Evolutionary conservation across 1,139 yeast genomes (phyloP).

Genomic region (Kodamaea derodonti): DNA sequence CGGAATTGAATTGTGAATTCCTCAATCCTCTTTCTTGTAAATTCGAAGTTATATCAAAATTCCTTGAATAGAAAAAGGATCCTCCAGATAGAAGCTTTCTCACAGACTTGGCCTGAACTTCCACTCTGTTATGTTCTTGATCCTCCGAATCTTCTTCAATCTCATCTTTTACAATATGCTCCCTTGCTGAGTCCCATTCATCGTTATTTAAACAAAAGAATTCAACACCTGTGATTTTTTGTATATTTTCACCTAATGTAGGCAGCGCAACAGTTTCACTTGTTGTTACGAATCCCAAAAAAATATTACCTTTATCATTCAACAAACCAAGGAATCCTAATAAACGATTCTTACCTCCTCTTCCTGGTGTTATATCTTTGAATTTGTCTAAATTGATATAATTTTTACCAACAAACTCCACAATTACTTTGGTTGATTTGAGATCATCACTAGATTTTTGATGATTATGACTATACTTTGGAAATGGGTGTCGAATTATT

Average conservation of each 20-base stretch:
- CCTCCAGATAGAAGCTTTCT: conserved; percentile 58
- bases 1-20: background rate
- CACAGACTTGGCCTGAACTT: conserved; percentile 58
- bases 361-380: conserved; percentile 37
- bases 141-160: background rate
- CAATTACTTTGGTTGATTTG: conserved; percentile 33
- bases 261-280: conserved; percentile 60
- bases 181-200: conserved; percentile 42
- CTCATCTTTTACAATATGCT: conserved; percentile 20
- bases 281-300: conserved; percentile 55
- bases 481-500: conserved; percentile 45
- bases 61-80: conserved; percentile 60
- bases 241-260: conserved; percentile 48
- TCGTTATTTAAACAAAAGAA: conserved; percentile 61
- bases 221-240: conserved; percentile 52
- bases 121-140: conserved; percentile 22
- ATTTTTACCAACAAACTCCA: conserved; percentile 44
- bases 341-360: conserved; percentile 27
- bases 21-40: conserved; percentile 53
- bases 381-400: conserved; percentile 36
- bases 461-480: conserved; percentile 27
- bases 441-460: conserved; percentile 12
- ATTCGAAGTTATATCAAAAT: conserved; percentile 61
- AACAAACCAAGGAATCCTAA: conserved; percentile 62
- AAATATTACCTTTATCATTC: conserved; percentile 50